phyloP scores from a whole-genome alignment of 495 filamentous ascomycete genomes.

The Lentithecium fluviatile region DNA sequence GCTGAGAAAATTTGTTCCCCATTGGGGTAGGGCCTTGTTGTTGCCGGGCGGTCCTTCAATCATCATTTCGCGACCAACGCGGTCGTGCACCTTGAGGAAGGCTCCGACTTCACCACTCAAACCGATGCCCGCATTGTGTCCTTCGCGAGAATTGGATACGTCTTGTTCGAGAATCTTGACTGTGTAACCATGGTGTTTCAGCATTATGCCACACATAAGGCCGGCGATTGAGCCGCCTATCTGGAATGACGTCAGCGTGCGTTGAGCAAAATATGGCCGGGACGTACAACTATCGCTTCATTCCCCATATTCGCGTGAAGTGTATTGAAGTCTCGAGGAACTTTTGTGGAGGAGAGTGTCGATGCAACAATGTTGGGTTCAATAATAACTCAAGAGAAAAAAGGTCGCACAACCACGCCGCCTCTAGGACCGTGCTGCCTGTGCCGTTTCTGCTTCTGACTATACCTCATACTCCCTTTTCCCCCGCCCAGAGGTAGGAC shows the following conservation, averaged over 20 bases:
- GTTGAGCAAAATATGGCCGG: no score
- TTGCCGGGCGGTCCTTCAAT: slow-evolving; percentile 43
- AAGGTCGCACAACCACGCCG: no score
- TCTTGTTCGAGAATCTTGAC: slow-evolving; percentile 56
- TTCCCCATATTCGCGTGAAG: no score
- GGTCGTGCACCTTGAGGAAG: slow-evolving; percentile 44
- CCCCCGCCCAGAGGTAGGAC: no score
- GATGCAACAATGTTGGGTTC: no score
- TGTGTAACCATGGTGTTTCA: slow-evolving; percentile 47
- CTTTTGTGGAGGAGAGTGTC: no score
- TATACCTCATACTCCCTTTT: no score
- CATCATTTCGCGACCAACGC: slow-evolving; percentile 38
- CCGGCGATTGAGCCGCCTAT: slow-evolving; percentile 15
- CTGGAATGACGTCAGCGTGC: neutral
- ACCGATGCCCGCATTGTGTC: slow-evolving; percentile 56
- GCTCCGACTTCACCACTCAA: slow-evolving; percentile 43
- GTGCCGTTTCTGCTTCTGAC: no score
- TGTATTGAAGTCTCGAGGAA: no score
- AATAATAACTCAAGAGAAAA: no score
- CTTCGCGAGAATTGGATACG: slow-evolving; percentile 46
- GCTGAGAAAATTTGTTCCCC: slow-evolving; percentile 33
- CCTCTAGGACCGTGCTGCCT: no score
- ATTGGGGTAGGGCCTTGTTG: neutral
- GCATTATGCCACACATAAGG: slow-evolving; percentile 42
- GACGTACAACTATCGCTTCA: no score